These are phyloP conservation scores for California macrophylla DNA, from an alignment of 441 rosid species.

Conservation along the genomic window DNA sequence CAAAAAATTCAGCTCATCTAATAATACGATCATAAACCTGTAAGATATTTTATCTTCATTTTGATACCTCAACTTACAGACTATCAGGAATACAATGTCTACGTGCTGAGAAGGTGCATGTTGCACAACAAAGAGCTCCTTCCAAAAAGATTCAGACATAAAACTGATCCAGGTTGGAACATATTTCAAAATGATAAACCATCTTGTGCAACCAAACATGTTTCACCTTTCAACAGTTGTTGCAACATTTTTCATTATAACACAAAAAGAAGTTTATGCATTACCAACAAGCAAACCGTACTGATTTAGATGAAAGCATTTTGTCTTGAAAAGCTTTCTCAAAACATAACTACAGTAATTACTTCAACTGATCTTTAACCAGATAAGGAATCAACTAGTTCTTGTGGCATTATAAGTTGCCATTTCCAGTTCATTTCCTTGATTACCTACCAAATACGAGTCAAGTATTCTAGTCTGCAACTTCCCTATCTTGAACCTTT, in stretches of 20 bases:
- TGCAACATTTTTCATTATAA: neutral
- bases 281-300: neutral
- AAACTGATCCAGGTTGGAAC: neutral
- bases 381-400: neutral
- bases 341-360: neutral
- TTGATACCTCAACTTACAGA: neutral
- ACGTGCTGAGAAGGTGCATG: neutral
- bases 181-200: neutral
- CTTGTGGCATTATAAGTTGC: neutral
- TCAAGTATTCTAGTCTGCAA: too few relatives aligned
- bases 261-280: neutral
- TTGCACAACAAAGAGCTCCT: neutral
- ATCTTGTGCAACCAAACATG: neutral
- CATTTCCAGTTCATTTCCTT: neutral
- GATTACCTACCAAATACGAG: too few relatives aligned
- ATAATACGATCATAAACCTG: neutral
- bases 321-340: neutral
- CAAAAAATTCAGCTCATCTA: neutral
- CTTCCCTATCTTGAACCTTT: neutral
- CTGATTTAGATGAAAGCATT: neutral
- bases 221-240: neutral
- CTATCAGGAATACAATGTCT: neutral
- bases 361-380: neutral
- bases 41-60: conserved; percentile 3
- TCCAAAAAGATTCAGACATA: neutral